Conservation (phyloP, 73 alveolate species). For the Tetrahymena thermophila region DNA sequence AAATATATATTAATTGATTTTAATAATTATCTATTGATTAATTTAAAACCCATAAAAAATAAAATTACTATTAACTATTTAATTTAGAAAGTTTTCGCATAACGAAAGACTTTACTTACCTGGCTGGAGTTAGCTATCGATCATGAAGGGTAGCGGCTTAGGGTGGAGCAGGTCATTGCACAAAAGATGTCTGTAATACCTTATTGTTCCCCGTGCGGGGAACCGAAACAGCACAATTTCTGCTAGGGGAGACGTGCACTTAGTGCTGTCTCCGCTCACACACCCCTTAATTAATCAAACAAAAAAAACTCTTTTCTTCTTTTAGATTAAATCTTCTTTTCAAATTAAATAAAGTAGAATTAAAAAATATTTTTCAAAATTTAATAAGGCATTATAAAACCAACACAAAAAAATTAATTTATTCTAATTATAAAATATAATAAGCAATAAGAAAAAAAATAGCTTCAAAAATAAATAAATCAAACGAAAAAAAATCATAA, state of each 20-base stretch:
- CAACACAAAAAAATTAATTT: too few relatives aligned
- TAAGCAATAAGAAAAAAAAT: too few relatives aligned
- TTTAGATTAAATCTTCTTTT: too few relatives aligned
- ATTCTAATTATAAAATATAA: too few relatives aligned
- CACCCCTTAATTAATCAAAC: background rate
- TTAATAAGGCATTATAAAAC: too few relatives aligned
- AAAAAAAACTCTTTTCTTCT: background rate
- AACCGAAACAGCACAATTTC: background rate
- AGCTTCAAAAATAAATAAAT: too few relatives aligned
- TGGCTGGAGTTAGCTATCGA: background rate
- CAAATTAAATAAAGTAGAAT: too few relatives aligned
- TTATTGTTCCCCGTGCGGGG: slow-evolving; percentile 2
- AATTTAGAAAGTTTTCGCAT: background rate
- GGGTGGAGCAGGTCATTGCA: background rate
- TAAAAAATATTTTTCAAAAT: too few relatives aligned
- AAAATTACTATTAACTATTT: too few relatives aligned
- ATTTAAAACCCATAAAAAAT: background rate
- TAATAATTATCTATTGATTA: too few relatives aligned
- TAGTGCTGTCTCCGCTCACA: background rate
- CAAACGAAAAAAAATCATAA: too few relatives aligned
- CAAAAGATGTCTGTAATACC: background rate
- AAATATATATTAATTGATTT: too few relatives aligned
- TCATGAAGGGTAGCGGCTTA: background rate
- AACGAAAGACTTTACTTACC: background rate
- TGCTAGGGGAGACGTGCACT: background rate